Evolutionary conservation across 768 basidiomycete species (phyloP).

Genomic region (Leccinum truebloodii): DNA sequence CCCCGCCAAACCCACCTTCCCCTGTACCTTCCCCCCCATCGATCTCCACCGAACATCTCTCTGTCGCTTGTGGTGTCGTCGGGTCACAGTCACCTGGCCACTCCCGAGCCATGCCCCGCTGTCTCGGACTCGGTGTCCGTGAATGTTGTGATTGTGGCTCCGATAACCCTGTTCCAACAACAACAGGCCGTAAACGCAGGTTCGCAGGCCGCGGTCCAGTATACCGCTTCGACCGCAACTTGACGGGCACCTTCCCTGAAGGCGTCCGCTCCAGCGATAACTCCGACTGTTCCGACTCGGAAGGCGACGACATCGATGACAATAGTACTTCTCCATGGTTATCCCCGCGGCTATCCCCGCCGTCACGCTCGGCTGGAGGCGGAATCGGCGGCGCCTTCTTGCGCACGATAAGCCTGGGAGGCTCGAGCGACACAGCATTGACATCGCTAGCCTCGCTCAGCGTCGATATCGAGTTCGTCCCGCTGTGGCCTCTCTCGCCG

Average conservation of each 20-base stretch:
- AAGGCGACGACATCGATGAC: slow-evolving; percentile 1
- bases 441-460: slow-evolving; percentile 28
- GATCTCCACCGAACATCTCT: slow-evolving; percentile 43
- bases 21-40: neutral
- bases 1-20: slow-evolving; percentile 1
- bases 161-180: slow-evolving; percentile 12
- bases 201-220: slow-evolving; percentile 43
- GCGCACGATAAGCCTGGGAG: slow-evolving; percentile 34
- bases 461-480: slow-evolving; percentile 33
- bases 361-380: slow-evolving; percentile 1
- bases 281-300: slow-evolving; percentile 43
- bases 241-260: slow-evolving; percentile 38
- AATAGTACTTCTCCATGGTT: too few species aligned
- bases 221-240: slow-evolving; percentile 56
- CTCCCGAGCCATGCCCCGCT: slow-evolving; percentile 51
- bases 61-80: slow-evolving; percentile 57
- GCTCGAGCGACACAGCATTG: slow-evolving; percentile 21
- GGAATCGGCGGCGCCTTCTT: slow-evolving; percentile 40
- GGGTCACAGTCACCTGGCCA: slow-evolving; percentile 54
- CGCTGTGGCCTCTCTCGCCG: slow-evolving; percentile 20
- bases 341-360: neutral
- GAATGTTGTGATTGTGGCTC: slow-evolving; percentile 31
- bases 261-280: slow-evolving; percentile 32
- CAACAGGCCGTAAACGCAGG: slow-evolving; percentile 42
- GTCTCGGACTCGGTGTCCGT: slow-evolving; percentile 46